phyloP scores from a whole-genome alignment of 352 stramenopile species.

The Pythium pyrilobum region DNA sequence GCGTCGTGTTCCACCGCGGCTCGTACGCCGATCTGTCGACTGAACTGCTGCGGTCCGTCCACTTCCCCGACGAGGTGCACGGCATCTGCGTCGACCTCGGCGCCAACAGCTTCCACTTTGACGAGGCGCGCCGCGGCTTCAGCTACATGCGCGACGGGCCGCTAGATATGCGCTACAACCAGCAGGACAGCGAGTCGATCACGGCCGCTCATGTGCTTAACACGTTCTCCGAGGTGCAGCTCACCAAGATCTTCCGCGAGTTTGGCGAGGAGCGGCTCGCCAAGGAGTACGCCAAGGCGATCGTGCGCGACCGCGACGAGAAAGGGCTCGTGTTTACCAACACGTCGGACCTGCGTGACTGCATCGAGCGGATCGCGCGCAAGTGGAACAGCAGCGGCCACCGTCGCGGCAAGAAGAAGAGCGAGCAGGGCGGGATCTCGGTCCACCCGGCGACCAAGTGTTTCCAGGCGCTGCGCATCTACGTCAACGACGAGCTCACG shows the following conservation, averaged over 20 bases:
- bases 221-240: conserved; percentile 59
- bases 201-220: conserved; percentile 72
- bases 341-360: conserved; percentile 61
- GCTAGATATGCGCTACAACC: conserved; percentile 80
- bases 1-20: conserved; percentile 49
- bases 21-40: conserved; percentile 53
- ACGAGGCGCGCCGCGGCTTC: conserved; percentile 60
- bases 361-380: conserved; percentile 70
- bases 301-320: conserved; percentile 62
- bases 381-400: conserved; percentile 39
- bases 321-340: conserved; percentile 40
- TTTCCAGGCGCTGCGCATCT: conserved; percentile 78
- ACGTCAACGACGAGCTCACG: conserved; percentile 75
- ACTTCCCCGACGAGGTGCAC: conserved; percentile 47
- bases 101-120: conserved; percentile 82
- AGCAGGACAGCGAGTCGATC: conserved; percentile 15
- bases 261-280: conserved; percentile 71
- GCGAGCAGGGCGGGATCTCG: background rate
- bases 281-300: conserved; percentile 79
- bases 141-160: conserved; percentile 69
- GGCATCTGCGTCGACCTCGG: conserved; percentile 76
- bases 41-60: conserved; percentile 26
- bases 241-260: conserved; percentile 66
- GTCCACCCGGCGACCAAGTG: conserved; percentile 70
- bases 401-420: conserved; percentile 10